Percentiles rank a stretch among this genome's conserved stretches.
Conservation (phyloP, 1,284 basidiomycete species). For the Cutaneotrichosporon cutaneum region DNA sequence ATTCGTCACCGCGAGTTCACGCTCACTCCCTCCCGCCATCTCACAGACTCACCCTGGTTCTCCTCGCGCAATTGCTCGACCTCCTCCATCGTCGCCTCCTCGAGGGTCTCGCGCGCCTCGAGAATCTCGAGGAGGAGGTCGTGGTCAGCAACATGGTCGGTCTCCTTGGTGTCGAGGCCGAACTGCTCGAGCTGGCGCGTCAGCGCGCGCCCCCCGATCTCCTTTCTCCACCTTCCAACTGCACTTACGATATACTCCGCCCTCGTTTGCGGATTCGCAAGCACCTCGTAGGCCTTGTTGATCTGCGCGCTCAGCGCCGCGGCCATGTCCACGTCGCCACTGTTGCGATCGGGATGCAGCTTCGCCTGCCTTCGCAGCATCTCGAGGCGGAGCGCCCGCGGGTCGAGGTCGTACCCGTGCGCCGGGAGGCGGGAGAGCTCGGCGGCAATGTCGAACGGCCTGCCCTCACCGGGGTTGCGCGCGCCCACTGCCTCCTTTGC, state of each 20-base stretch:
- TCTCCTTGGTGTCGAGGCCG: conserved; percentile 64
- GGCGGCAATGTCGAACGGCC: conserved; percentile 29
- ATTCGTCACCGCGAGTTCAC: too few relatives aligned
- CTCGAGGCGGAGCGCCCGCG: conserved; percentile 36
- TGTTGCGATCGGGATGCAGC: conserved; percentile 49
- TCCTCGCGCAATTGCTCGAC: conserved; percentile 59
- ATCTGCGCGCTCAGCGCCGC: conserved; percentile 42
- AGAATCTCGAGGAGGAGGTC: conserved; percentile 75
- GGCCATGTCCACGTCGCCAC: conserved; percentile 34
- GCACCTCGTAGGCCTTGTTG: conserved; percentile 50
- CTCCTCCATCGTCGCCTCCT: conserved; percentile 61
- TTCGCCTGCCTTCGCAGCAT: conserved; percentile 45
- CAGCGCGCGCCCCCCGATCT: not conserved
- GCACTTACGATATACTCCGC: conserved; percentile 52
- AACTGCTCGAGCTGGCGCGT: conserved; percentile 59
- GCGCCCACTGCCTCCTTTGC: too few relatives aligned
- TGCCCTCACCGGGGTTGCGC: not conserved
- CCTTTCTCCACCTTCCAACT: not conserved
- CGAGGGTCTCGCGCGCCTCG: conserved; percentile 76
- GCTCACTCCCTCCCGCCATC: not conserved
- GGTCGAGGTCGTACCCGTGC: conserved; percentile 43
- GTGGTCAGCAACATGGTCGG: conserved; percentile 72
- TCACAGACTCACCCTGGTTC: conserved; percentile 62
- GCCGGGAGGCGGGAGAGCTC: conserved; percentile 38
- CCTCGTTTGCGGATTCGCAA: conserved; percentile 45